Conservation (phyloP, 768 basidiomycete species). For the button mushroom (Agaricus bisporus) region DNA sequence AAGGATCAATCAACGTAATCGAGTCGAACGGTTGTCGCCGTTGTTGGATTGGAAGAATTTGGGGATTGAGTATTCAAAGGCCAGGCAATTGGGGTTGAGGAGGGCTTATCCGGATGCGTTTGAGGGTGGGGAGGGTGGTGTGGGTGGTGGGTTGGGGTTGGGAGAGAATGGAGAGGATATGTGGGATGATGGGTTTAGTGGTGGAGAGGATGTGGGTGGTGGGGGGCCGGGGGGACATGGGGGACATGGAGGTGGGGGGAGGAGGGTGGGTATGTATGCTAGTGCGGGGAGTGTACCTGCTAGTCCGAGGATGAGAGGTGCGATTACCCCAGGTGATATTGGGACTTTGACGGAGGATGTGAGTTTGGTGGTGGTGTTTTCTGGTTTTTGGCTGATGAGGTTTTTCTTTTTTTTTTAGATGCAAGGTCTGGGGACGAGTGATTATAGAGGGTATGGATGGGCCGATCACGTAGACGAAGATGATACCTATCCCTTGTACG, state of each 20-base stretch:
- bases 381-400: neutral
- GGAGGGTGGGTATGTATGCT: constrained; percentile 35
- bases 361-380: constrained; percentile 14
- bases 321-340: constrained; percentile 90
- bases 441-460: constrained; percentile 72
- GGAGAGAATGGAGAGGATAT: constrained; percentile 33
- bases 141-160: too few relatives aligned
- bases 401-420: constrained; percentile 39
- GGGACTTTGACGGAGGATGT: constrained; percentile 87
- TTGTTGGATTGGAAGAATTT: constrained; percentile 98
- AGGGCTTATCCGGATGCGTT: constrained; percentile 96
- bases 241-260: neutral
- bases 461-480: constrained; percentile 75
- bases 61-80: constrained; percentile 95
- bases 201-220: constrained; percentile 45
- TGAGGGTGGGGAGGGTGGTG: too few relatives aligned
- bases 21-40: constrained; percentile 90
- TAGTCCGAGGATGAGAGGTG: constrained; percentile 79
- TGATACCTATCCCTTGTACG: constrained; percentile 85
- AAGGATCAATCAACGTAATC: constrained; percentile 97
- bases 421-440: constrained; percentile 82
- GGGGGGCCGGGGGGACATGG: too few relatives aligned
- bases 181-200: constrained; percentile 41
- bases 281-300: constrained; percentile 73
- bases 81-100: constrained; percentile 83